Evolutionary conservation across 2,329 filamentous ascomycete genomes (phyloP), one percentile per base, ranked within the genome.

Genomic region (Microcera coccophila): DNA sequence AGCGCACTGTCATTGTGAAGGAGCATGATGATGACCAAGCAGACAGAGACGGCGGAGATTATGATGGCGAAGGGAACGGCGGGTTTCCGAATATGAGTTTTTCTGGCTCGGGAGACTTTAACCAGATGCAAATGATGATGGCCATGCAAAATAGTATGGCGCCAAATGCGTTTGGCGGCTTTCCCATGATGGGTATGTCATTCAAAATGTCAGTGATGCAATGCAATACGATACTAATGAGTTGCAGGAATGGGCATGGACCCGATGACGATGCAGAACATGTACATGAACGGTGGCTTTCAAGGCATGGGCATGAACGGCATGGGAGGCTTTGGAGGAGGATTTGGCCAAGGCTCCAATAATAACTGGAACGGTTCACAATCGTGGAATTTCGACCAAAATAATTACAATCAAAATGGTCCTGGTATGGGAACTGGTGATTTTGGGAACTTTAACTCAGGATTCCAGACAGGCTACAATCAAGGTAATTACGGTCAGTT

Each of bases 391-490:
- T 80, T 81, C 76, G 80, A 81, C 76, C 84, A 85, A 84, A 84
- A 87, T 87, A 89, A 87, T 85, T 88, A 81, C 83, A 90, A 82
- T 82, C 74, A 84, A 85, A 88, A 81, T 86, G 82, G 81, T 79
- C 78, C 80, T 78, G 81, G 82, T 76, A 87, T 87, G 79, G 82
- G 81, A 71, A 76, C 77, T 76, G 82, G 83, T 86, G 84, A 87
- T 73, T 88, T 79, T 81, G 84, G 84, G 73, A 78, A 79, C 73
- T 82, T 84, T 80, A 85, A 85, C 76, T 76, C 81, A 76, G 83
- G 82, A 73, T 87, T 79, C 75, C 78, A 78, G 69, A 84, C 83
- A 83, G 85, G 79, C 74, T 84, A 75, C 79, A 85, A 82, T 79
- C 81, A 84, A 81, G 85, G 84, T 82, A 88, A 88, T 78, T 90